A percentile compares a stretch with the other conserved stretches of the same genome.
phyloP scores from a whole-genome alignment of 768 basidiomycete species.

The Lactifluus rugatus region DNA sequence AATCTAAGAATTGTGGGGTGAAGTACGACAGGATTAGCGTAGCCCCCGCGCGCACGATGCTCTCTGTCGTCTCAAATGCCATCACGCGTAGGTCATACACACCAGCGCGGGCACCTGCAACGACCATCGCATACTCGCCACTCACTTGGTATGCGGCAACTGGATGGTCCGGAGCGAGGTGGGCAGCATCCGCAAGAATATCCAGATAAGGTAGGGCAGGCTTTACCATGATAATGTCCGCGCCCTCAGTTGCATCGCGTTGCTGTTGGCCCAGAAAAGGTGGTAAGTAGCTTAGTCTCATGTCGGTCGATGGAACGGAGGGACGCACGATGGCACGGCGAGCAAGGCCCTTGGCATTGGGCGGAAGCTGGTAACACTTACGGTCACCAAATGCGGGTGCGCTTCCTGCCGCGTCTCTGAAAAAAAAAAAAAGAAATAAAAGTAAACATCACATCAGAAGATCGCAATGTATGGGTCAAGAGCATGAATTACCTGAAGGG shows the following conservation, averaged over 20 bases:
- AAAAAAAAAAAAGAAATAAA: neutral
- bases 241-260: conserved; percentile 85
- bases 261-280: conserved; percentile 37
- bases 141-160: conserved; percentile 97
- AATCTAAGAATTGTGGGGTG: conserved; percentile 91
- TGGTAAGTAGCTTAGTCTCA: neutral
- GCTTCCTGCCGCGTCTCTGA: conserved; percentile 93
- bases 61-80: conserved; percentile 90
- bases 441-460: neutral
- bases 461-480: neutral
- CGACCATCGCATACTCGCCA: conserved; percentile 96
- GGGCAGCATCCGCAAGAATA: conserved; percentile 80
- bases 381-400: conserved; percentile 91
- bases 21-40: conserved; percentile 92
- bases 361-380: conserved; percentile 97
- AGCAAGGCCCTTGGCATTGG: conserved; percentile 79
- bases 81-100: conserved; percentile 87
- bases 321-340: conserved; percentile 79
- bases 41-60: conserved; percentile 87
- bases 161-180: conserved; percentile 76
- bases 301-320: neutral
- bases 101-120: conserved; percentile 85
- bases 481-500: conserved; percentile 68
- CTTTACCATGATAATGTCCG: conserved; percentile 99
- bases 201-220: conserved; percentile 95